Evolutionary conservation across 2,329 filamentous ascomycete genomes (phyloP), one percentile per base, ranked within the genome.

Genomic region (Sporothrix luriei): DNA sequence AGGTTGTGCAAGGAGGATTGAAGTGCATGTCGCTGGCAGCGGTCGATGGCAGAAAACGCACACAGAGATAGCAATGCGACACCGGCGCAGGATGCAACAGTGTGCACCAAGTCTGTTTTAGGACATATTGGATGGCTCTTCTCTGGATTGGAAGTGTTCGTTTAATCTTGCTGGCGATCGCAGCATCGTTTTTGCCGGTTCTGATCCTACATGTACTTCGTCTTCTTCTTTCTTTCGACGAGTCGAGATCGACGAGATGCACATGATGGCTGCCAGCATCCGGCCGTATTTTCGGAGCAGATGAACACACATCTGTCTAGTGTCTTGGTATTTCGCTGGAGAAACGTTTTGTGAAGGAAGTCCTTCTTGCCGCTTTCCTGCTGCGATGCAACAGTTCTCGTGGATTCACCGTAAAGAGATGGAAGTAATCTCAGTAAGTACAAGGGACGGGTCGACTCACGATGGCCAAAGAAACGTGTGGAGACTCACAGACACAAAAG

Each of bases 221-320:
- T 52, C 19, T 49, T 59, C 14, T 48, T 11, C 40, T 48, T 49
- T 49, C 16, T 19, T 7, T 2, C 46, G 38, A 33, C 16, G 13
- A 19, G n/a, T 19, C 38, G 16, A 46, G 38, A 62, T 62, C 38
- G 57, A 62, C 55, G 55, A 61, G 11, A 38, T 24, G 33, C 33
- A 46, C 38, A 21, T 26, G 38, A 46, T 62, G 57, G 57, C 6
- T 62, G 57, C 46, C 57, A 16, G 11, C 57, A 13, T 10, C 62
- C 62, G 61, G 61, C 61, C 61, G 24, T 51, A 65, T 49, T 51
- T 49, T 51, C 61, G 62, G 62, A 21, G 62, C 24, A 51, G 38
- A 65, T 10, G 62, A 19, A 16, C 62, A 64, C 26, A 40, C 59
- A 48, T 43, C 38, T 57, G 62, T 33, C 33, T 26, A 46, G 51